Percentiles rank a stretch among this genome's conserved stretches.
These are phyloP conservation scores for Fistulifera pelliculosa DNA, from an alignment of 108 stramenopile genomes.

Conservation along the genomic window DNA sequence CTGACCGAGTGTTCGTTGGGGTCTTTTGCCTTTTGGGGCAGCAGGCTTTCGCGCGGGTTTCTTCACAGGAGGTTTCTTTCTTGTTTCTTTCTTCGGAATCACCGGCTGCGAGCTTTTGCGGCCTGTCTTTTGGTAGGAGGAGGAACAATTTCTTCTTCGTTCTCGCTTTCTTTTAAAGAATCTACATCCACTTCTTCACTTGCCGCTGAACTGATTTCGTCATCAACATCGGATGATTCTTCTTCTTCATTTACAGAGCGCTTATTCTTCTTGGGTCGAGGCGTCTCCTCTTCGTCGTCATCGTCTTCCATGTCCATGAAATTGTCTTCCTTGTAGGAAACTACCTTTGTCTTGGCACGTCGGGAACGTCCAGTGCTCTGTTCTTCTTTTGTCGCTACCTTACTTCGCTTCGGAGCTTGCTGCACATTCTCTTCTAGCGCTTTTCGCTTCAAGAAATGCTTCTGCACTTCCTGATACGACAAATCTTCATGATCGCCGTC, in stretches of 20 bases:
- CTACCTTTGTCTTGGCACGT: too few species aligned
- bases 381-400: too few species aligned
- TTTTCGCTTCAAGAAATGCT: too few species aligned
- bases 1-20: neutral
- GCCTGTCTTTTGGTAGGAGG: neutral
- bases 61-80: neutral
- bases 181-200: neutral
- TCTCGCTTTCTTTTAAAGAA: neutral
- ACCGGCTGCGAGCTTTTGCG: neutral
- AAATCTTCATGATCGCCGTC: too few species aligned
- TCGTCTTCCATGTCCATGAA: constrained; percentile 4
- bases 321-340: constrained; percentile 1
- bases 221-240: neutral
- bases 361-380: too few species aligned
- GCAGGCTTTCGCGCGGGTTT: too few species aligned
- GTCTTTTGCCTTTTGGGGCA: neutral
- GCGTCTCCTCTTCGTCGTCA: neutral
- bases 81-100: neutral
- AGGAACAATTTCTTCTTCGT: neutral
- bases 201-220: neutral
- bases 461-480: too few species aligned
- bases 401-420: too few species aligned
- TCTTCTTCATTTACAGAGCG: neutral
- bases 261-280: neutral
- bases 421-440: too few species aligned